Evolutionary conservation across 345 rosid species (phyloP), one percentile per base, ranked within the genome.

Genomic region (Streptanthus diversifolius): DNA sequence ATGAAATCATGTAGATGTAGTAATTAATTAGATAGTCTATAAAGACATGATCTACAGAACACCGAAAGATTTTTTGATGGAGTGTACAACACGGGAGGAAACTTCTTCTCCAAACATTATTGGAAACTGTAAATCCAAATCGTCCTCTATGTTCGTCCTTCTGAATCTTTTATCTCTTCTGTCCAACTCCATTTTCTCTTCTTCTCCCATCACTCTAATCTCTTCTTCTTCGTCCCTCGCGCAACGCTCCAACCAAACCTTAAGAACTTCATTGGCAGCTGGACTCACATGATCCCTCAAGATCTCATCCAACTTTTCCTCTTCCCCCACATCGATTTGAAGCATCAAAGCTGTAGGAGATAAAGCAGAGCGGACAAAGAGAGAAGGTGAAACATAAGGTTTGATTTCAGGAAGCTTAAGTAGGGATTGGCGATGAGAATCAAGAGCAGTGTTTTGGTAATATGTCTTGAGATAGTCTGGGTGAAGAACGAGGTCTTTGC

Each of bases 181-280:
- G 63, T 73, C 81, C 82, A 90, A 68, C 69, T 57, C 73, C 19
- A 74, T 40, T 14, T 32, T 74, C 69, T 87, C 98, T 39, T 70
- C 75, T 77, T 85, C 87, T 13, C 58, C 86, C 59, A 82, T 62
- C 39, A 52, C 74, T 66, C 80, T 68, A 21, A 62, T 85, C 5
- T 68, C 77, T 2, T 68, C 75, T 18, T 54, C 83, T n/a, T n/a
- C n/a, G n/a, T 66, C 55, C 54, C 19, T 29, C 2, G 71, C 87
- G 73, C 98, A 93, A 24, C 72, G 75, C 66, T 85, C 86, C 76
- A 93, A 49, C 98, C 97, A 93, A n/a, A 87, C 70, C 10, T 63
- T 80, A 3, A 90, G 6, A 41, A 89, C 85, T 55, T 83, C 85
- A 58, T 80, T 85, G 1, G 90, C 90, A 67, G 83, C 78, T 4